Percentiles rank a stretch among this genome's conserved stretches.
phyloP scores from a whole-genome alignment of 2,329 filamentous ascomycete genomes.

The Diaporthe helianthi region DNA sequence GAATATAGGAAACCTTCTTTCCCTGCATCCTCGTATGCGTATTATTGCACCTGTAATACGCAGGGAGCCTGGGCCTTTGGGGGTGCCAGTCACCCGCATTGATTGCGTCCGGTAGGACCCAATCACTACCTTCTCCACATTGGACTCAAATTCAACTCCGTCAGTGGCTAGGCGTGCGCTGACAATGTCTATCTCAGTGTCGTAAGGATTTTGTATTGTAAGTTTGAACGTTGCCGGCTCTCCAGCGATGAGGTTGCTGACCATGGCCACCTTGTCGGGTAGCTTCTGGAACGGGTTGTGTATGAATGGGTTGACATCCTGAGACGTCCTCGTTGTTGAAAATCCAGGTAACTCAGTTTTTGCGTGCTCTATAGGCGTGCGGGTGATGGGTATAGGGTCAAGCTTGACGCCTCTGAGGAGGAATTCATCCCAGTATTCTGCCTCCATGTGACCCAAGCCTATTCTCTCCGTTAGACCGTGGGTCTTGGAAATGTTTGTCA shows the following conservation, averaged over 20 bases:
- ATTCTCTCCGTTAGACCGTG: slow-evolving; percentile 78
- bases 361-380: slow-evolving; percentile 71
- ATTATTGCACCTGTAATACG: slow-evolving; percentile 80
- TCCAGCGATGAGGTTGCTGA: slow-evolving; percentile 77
- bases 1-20: slow-evolving; percentile 86
- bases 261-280: slow-evolving; percentile 63
- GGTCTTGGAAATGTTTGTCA: slow-evolving; percentile 85
- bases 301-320: slow-evolving; percentile 83
- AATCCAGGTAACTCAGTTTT: slow-evolving; percentile 61
- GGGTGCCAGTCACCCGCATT: slow-evolving; percentile 73
- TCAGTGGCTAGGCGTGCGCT: slow-evolving; percentile 77
- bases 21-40: slow-evolving; percentile 81
- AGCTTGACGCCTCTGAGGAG: slow-evolving; percentile 80
- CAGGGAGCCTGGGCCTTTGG: slow-evolving; percentile 70
- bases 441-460: slow-evolving; percentile 72
- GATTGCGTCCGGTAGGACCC: slow-evolving; percentile 86
- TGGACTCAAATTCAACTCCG: slow-evolving; percentile 74
- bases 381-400: slow-evolving; percentile 65
- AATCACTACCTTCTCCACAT: slow-evolving; percentile 70
- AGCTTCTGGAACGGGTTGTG: slow-evolving; percentile 91
- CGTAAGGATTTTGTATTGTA: slow-evolving; percentile 91
- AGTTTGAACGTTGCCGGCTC: slow-evolving; percentile 81
- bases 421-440: slow-evolving; percentile 98
- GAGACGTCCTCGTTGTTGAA: slow-evolving; percentile 58
- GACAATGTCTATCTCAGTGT: slow-evolving; percentile 91